These are phyloP conservation scores for Raphanus hybrid DNA, from an alignment of 441 rosid species.

Conservation along the genomic window DNA sequence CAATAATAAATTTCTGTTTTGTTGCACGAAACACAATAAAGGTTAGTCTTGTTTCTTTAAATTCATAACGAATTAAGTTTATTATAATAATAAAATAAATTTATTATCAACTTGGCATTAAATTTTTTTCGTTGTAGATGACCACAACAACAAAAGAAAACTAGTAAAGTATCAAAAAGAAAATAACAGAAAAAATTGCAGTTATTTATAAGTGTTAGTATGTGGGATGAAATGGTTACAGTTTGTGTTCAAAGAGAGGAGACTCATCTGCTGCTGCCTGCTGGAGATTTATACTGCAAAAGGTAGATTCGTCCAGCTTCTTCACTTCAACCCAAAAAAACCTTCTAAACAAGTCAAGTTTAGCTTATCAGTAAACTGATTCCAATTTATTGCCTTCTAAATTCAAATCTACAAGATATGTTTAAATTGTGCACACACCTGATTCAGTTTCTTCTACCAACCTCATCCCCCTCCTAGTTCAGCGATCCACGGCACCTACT, in stretches of 20 bases:
- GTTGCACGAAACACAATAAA: constrained; percentile 4
- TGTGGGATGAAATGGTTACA: constrained; percentile 34
- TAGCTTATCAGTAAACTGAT: not conserved
- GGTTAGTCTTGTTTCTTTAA: constrained; percentile 14
- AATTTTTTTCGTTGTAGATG: constrained; percentile 23
- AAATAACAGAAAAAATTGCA: not conserved
- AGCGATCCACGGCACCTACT: constrained; percentile 96
- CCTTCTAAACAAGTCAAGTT: constrained; percentile 9
- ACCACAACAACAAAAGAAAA: constrained; percentile 7
- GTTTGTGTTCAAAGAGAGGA: constrained; percentile 34
- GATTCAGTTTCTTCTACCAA: constrained; percentile 40
- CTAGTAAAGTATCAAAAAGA: not conserved
- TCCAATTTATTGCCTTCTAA: not conserved
- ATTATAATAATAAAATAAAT: constrained; percentile 1
- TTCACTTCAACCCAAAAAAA: constrained; percentile 2
- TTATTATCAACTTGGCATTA: constrained; percentile 30
- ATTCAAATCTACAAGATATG: constrained; percentile 3
- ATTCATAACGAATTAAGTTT: not conserved
- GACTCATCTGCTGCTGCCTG: constrained; percentile 41
- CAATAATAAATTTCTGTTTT: constrained; percentile 12
- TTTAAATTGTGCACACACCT: constrained; percentile 22
- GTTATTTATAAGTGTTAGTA: constrained; percentile 31
- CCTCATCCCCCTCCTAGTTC: constrained; percentile 55
- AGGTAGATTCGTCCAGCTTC: constrained; percentile 13
- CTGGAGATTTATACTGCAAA: constrained; percentile 25